phyloP scores from a whole-genome alignment of 1,284 basidiomycete species.

The Tilletia walkeri region DNA sequence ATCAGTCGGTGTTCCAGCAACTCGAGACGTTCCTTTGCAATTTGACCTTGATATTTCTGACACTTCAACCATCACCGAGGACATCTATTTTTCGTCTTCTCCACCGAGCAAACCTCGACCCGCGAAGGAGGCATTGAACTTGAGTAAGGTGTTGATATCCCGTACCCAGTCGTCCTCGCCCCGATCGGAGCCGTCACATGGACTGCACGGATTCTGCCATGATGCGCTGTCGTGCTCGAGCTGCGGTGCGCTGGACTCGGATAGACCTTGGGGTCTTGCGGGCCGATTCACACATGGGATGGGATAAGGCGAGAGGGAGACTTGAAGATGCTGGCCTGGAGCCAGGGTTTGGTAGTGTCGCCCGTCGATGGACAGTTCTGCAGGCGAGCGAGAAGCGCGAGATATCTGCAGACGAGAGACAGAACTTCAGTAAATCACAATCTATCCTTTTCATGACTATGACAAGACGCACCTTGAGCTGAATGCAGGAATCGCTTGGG shows the following conservation, averaged over 20 bases:
- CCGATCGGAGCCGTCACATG: slow-evolving; percentile 56
- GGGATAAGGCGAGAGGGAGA: slow-evolving; percentile 80
- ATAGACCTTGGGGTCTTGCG: neutral
- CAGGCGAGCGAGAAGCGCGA: slow-evolving; percentile 76
- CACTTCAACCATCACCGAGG: neutral
- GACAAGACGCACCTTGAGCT: slow-evolving; percentile 67
- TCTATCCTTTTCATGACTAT: neutral
- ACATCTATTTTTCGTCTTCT: slow-evolving; percentile 2
- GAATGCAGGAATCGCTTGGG: slow-evolving; percentile 75
- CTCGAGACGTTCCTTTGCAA: too few relatives aligned
- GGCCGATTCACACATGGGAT: slow-evolving; percentile 69
- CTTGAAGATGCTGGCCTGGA: slow-evolving; percentile 78
- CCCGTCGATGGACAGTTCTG: slow-evolving; percentile 89
- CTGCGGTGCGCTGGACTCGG: neutral
- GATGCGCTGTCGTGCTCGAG: neutral
- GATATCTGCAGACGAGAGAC: slow-evolving; percentile 66
- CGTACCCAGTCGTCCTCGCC: slow-evolving; percentile 90
- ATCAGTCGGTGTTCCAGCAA: too few relatives aligned
- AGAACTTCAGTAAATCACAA: slow-evolving; percentile 14
- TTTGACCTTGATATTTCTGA: neutral
- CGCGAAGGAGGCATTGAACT: slow-evolving; percentile 54
- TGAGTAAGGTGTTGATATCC: slow-evolving; percentile 72
- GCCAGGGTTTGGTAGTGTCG: slow-evolving; percentile 74
- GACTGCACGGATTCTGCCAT: neutral
- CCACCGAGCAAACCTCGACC: slow-evolving; percentile 36